Evolutionary conservation across 2,329 filamentous ascomycete species (phyloP), one percentile per base, ranked within the genome.

Genomic region (Penicillium sp.): DNA sequence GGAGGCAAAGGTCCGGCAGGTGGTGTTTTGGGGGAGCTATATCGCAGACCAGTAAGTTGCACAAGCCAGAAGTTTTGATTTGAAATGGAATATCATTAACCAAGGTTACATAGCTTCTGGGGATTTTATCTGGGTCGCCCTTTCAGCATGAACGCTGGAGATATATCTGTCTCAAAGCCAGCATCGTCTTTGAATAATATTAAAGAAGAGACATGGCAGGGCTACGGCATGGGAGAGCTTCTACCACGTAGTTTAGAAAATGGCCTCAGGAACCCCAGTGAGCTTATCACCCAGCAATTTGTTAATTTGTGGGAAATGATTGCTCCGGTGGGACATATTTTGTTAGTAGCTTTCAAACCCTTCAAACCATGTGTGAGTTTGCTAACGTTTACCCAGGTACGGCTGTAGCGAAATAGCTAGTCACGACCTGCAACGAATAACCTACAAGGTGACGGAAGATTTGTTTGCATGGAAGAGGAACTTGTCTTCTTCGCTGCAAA

Each of bases 21-120:
- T 68, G 6, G 68, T 71, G 1, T 78, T 78, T 55, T 78, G 76
- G 76, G 74, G 71, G 5, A 71, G 71, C 38, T 77, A 74, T 61
- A 64, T 73, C 12, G 71, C 73, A 23, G 74, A 78, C 30, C 70
- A 72, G 69, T 71, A 58, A 65, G 69, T 64, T 14, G n/a, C n/a
- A 7, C 8, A 28, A 38, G 12, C 14, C 3, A n/a, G 16, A 26
- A 21, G 20, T 8, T 12, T 5, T n/a, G 35, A 3, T 23, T 18
- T 2, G 48, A 28, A 16, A 3, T n/a, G 0, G 7, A 3, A 21
- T 48, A 3, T 48, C n/a, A 20, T 26, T 38, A n/a, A 51, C 48
- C 26, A n/a, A 20, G 26, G 8, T 42, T 5, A 20, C 51, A 3
- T 30, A 74, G 72, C 52, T 73, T 76, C 49, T 74, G 72, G 68